These are phyloP conservation scores for Colletotrichum salicis DNA, from an alignment of 2,329 filamentous ascomycete genomes.

Conservation along the genomic window DNA sequence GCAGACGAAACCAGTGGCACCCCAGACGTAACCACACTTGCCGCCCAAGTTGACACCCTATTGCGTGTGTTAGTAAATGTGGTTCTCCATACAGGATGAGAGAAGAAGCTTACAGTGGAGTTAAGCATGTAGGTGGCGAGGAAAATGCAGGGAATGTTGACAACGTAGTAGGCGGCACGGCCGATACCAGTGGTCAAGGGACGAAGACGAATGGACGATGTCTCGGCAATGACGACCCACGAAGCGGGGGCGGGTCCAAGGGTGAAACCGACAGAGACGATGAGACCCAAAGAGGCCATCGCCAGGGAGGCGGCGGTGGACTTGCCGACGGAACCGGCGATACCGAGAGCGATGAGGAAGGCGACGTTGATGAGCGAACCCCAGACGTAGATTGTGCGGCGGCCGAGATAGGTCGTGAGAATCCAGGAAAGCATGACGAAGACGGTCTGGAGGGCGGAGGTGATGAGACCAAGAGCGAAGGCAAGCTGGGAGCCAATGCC, in stretches of 20 bases:
- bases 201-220: constrained; percentile 71
- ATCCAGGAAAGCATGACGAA: constrained; percentile 76
- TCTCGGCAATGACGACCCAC: constrained; percentile 75
- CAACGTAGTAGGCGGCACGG: constrained; percentile 70
- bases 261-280: constrained; percentile 73
- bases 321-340: constrained; percentile 60
- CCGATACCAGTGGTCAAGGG: constrained; percentile 74
- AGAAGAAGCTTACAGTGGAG: constrained; percentile 50
- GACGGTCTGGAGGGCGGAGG: constrained; percentile 69
- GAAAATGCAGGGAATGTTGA: constrained; percentile 75
- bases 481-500: constrained; percentile 64
- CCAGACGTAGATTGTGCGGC: constrained; percentile 73
- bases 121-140: constrained; percentile 71
- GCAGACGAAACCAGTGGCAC: constrained; percentile 66
- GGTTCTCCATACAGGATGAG: background rate
- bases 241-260: constrained; percentile 71
- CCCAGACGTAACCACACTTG: constrained; percentile 71
- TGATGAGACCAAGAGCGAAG: constrained; percentile 73
- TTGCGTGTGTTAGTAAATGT: constrained; percentile 41
- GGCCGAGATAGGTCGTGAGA: constrained; percentile 71
- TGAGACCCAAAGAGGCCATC: constrained; percentile 71
- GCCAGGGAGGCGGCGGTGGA: constrained; percentile 58
- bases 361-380: constrained; percentile 64
- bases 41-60: constrained; percentile 57
- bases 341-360: constrained; percentile 68